Conservation (phyloP, 805 yeast genomes). For the Zygoascus biomembranicola region DNA sequence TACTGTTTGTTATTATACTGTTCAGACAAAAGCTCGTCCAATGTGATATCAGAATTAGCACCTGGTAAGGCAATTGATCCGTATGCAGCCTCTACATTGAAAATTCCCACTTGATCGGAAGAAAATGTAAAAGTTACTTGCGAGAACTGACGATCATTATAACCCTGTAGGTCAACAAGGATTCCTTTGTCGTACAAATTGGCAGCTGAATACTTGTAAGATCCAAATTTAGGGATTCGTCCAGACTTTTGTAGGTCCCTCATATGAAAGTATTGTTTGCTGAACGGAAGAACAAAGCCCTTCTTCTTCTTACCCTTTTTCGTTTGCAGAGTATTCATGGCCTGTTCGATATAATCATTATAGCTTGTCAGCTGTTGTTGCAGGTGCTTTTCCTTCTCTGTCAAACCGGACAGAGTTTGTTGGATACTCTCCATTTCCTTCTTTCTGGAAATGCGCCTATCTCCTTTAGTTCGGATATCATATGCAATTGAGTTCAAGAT, state of each 20-base stretch:
- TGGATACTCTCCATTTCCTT: conserved; percentile 39
- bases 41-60: conserved; percentile 43
- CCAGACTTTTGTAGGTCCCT: conserved; percentile 60
- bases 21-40: conserved; percentile 62
- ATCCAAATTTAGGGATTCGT: conserved; percentile 65
- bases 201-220: conserved; percentile 67
- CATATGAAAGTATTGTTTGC: conserved; percentile 69
- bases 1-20: conserved; percentile 61
- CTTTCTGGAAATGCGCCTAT: conserved; percentile 39
- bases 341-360: conserved; percentile 41
- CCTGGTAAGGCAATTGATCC: conserved; percentile 54
- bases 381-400: conserved; percentile 39
- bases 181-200: conserved; percentile 68
- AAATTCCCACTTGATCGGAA: conserved; percentile 65
- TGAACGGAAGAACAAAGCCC: conserved; percentile 39
- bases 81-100: conserved; percentile 65
- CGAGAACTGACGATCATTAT: conserved; percentile 40
- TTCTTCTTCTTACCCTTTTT: conserved; percentile 26
- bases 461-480: conserved; percentile 58
- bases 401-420: conserved; percentile 37
- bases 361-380: conserved; percentile 35
- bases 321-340: conserved; percentile 43
- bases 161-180: conserved; percentile 51
- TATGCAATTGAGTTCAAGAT: conserved; percentile 74
- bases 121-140: conserved; percentile 68